Percentiles rank a stretch among this genome's conserved stretches.
Conservation (phyloP, 2,329 filamentous ascomycete species). For the Diaporthe ampelina region DNA sequence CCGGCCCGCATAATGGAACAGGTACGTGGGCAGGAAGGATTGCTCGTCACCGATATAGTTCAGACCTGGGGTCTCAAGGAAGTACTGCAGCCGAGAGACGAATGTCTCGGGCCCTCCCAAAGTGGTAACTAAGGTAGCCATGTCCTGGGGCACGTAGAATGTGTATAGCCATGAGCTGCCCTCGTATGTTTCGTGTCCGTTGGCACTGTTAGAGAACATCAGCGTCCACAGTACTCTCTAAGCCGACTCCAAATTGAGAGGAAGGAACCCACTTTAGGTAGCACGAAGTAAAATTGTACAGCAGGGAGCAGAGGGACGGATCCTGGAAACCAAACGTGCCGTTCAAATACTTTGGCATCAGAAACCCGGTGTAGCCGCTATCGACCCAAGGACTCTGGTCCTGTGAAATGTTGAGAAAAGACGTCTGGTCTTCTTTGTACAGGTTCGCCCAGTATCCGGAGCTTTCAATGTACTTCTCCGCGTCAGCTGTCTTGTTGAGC, state of each 20-base stretch:
- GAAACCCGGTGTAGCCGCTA: constrained; percentile 75
- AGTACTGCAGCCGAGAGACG: constrained; percentile 66
- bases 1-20: constrained; percentile 74
- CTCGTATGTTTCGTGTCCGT: constrained; percentile 77
- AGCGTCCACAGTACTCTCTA: not conserved
- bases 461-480: constrained; percentile 68
- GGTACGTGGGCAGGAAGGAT: constrained; percentile 70
- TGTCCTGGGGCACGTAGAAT: constrained; percentile 66
- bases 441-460: constrained; percentile 76
- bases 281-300: constrained; percentile 55
- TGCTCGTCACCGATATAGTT: constrained; percentile 64
- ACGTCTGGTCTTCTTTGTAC: constrained; percentile 70
- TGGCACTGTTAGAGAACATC: not conserved
- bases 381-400: constrained; percentile 50
- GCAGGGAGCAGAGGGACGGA: constrained; percentile 70
- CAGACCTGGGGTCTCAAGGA: constrained; percentile 59
- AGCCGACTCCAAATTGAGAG: too few relatives aligned
- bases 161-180: constrained; percentile 78
- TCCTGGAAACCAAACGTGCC: constrained; percentile 76
- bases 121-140: constrained; percentile 59
- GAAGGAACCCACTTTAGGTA: constrained; percentile 40
- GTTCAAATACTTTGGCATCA: constrained; percentile 76
- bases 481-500: constrained; percentile 66
- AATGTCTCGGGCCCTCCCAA: constrained; percentile 69
- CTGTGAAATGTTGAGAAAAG: constrained; percentile 50